phyloP scores from a whole-genome alignment of 208 protist species.

The Trypanosoma cruzi region DNA sequence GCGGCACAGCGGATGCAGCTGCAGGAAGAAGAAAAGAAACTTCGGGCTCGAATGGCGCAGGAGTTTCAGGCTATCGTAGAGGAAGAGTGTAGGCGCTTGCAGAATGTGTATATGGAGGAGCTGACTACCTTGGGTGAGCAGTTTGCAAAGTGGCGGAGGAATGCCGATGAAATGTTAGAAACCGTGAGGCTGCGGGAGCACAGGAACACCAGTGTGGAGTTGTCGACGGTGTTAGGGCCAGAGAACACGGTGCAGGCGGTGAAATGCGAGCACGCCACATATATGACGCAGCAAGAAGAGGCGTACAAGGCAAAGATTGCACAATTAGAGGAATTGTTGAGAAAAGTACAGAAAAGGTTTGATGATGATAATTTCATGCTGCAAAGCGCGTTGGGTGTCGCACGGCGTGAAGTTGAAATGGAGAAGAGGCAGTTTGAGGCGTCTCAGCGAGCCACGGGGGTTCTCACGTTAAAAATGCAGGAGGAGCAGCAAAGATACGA shows the following conservation, averaged over 20 bases:
- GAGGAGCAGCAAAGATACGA: conserved; percentile 25
- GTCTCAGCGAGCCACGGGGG: not conserved
- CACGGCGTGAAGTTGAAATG: conserved; percentile 16
- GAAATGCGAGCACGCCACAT: conserved; percentile 7
- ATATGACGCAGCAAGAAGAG: conserved; percentile 13
- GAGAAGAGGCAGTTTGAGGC: not conserved
- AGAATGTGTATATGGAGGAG: conserved; percentile 29
- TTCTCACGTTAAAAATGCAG: conserved; percentile 6
- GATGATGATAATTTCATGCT: conserved; percentile 30
- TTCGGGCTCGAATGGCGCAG: not conserved
- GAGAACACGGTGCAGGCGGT: not conserved
- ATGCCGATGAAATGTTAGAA: not conserved
- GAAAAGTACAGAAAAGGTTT: too few relatives aligned
- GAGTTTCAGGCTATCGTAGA: conserved; percentile 43
- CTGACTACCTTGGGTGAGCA: conserved; percentile 11
- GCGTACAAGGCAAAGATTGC: not conserved
- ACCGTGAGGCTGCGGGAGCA: conserved; percentile 1
- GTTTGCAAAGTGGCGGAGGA: conserved; percentile 22
- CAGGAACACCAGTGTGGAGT: too few relatives aligned
- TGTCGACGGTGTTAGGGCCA: too few relatives aligned
- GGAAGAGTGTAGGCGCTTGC: conserved; percentile 32
- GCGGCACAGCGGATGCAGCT: conserved; percentile 44
- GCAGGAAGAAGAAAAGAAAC: conserved; percentile 38
- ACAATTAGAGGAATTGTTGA: too few relatives aligned
- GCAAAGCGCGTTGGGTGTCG: conserved; percentile 17